Conservation (phyloP, 805 yeast species). For the Cyberlindnera misumaiensis region DNA sequence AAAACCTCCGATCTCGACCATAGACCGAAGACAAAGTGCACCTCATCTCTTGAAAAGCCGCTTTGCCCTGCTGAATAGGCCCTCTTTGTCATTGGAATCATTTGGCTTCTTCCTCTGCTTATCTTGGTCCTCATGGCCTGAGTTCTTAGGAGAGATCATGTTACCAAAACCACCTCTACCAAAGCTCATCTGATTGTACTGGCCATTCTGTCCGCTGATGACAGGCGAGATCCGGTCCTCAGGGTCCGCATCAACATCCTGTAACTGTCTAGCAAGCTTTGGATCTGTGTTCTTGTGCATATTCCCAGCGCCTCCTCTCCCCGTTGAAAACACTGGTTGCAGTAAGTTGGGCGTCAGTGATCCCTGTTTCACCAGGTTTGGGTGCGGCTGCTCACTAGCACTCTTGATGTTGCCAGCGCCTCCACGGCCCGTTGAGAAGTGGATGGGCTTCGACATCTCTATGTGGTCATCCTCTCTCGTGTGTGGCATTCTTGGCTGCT, state of each 20-base stretch:
- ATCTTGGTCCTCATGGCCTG: conserved; percentile 17
- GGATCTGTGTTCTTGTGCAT: conserved; percentile 61
- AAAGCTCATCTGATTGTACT: conserved; percentile 27
- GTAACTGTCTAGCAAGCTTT: conserved; percentile 51
- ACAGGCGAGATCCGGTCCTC: conserved; percentile 37
- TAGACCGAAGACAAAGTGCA: neutral
- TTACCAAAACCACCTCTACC: conserved; percentile 69
- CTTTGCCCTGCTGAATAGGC: conserved; percentile 42
- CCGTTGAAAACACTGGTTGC: conserved; percentile 56
- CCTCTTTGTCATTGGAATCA: conserved; percentile 22
- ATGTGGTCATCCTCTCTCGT: too few relatives aligned
- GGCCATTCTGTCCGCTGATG: conserved; percentile 26
- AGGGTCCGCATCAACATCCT: conserved; percentile 50
- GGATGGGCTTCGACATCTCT: conserved; percentile 21
- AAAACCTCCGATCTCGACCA: too few relatives aligned
- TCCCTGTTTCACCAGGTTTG: conserved; percentile 51
- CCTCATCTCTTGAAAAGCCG: conserved; percentile 30
- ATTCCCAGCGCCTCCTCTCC: conserved; percentile 76
- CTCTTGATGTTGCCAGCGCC: conserved; percentile 66
- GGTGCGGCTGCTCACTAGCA: conserved; percentile 39
- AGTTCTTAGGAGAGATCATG: conserved; percentile 34
- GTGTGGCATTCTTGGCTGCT: too few relatives aligned
- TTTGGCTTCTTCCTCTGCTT: conserved; percentile 15
- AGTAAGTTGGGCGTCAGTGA: conserved; percentile 54
- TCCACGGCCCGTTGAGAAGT: conserved; percentile 70